phyloP scores from a whole-genome alignment of 306 rosid genomes.

The Sindora glabra region DNA sequence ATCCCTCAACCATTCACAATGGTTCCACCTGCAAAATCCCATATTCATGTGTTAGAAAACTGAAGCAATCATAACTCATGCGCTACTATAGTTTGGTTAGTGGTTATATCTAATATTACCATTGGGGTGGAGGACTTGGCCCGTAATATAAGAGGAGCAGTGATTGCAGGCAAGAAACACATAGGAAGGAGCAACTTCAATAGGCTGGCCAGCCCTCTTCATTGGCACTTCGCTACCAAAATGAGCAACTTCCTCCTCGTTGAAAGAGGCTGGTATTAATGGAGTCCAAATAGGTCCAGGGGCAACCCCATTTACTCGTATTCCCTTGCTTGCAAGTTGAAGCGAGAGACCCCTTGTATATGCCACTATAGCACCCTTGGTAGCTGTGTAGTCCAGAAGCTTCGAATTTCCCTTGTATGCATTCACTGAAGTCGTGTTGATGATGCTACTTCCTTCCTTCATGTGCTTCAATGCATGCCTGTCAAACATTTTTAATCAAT shows the following conservation, averaged over 20 bases:
- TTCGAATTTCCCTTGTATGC: conserved; percentile 49
- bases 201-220: conserved; percentile 77
- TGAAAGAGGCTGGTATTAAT: conserved; percentile 36
- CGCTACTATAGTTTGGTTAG: not conserved
- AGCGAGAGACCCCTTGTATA: conserved; percentile 63
- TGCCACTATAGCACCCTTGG: conserved; percentile 70
- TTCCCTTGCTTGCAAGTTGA: conserved; percentile 44
- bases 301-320: conserved; percentile 76
- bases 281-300: conserved; percentile 91
- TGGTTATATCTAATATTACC: conserved; percentile 39
- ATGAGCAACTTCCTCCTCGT: conserved; percentile 16
- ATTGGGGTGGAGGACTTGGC: conserved; percentile 85
- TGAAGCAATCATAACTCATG: not conserved
- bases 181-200: conserved; percentile 65
- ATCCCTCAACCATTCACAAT: conserved; percentile 46
- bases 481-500: not conserved
- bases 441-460: conserved; percentile 71
- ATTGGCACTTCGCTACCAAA: conserved; percentile 49
- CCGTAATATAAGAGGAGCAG: conserved; percentile 60
- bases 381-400: conserved; percentile 53
- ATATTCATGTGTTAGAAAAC: not conserved
- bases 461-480: conserved; percentile 75
- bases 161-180: conserved; percentile 72
- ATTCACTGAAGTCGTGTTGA: conserved; percentile 61
- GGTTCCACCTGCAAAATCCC: conserved; percentile 47